A percentile compares a stretch with the other conserved stretches of the same genome.
These are phyloP conservation scores for Phyllostachys edulis DNA, from an alignment of 176 grass and related monocot species.

Conservation along the genomic window DNA sequence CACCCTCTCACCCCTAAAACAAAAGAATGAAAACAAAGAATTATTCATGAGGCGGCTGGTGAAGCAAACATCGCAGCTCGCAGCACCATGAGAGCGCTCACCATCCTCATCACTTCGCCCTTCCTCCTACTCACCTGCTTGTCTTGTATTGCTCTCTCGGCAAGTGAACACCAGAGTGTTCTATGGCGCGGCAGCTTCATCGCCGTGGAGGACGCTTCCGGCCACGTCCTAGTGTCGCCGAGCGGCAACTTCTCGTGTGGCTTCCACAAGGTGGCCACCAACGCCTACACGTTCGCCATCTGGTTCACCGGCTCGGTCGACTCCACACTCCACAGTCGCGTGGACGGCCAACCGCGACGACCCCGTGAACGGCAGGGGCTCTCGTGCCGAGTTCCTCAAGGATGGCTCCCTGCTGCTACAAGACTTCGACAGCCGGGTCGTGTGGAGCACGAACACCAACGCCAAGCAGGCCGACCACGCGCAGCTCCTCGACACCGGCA, in stretches of 20 bases:
- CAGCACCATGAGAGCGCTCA: too few relatives aligned
- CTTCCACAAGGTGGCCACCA: slow-evolving; percentile 53
- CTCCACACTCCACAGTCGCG: slow-evolving; percentile 42
- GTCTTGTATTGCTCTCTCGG: not conserved
- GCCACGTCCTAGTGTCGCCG: slow-evolving; percentile 38
- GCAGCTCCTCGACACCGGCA: slow-evolving; percentile 51
- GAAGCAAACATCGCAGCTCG: too few relatives aligned
- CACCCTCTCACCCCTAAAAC: too few relatives aligned
- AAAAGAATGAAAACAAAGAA: too few relatives aligned
- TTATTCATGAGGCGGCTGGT: too few relatives aligned
- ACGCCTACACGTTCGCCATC: slow-evolving; percentile 58
- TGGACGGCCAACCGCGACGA: slow-evolving; percentile 69
- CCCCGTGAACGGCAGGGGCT: slow-evolving; percentile 65
- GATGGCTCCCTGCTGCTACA: slow-evolving; percentile 34
- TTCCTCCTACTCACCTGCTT: not conserved
- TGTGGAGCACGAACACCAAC: slow-evolving; percentile 55
- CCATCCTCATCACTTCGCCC: not conserved
- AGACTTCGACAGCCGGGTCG: slow-evolving; percentile 50
- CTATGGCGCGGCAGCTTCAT: slow-evolving; percentile 38
- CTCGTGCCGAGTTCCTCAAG: slow-evolving; percentile 11
- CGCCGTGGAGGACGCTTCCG: slow-evolving; percentile 13
- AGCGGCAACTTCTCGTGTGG: slow-evolving; percentile 60
- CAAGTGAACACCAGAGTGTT: not conserved
- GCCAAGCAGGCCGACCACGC: slow-evolving; percentile 22
- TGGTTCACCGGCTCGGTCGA: slow-evolving; percentile 52